Evolutionary conservation across 257 asterid genomes (phyloP).

Genomic region (Solanum sparsipilum): DNA sequence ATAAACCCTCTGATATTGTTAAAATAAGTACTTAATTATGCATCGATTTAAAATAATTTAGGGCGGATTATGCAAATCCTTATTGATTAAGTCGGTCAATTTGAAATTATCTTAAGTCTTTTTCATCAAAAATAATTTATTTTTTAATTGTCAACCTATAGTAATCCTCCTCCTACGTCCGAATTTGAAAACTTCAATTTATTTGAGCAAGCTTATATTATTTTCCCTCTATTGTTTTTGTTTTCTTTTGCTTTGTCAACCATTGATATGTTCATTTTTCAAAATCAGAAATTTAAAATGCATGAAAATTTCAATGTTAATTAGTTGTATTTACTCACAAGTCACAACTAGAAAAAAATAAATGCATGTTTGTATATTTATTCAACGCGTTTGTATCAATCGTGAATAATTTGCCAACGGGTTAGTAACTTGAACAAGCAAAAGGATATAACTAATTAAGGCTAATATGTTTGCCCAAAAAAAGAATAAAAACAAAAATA

Average conservation of each 20-base stretch:
- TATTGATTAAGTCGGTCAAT: not conserved
- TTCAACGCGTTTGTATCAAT: not conserved
- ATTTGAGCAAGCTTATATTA: not conserved
- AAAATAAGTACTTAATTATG: not conserved
- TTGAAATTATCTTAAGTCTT: not conserved
- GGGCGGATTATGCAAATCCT: not conserved
- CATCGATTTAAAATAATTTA: not conserved
- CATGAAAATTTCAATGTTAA: not conserved
- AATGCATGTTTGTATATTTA: not conserved
- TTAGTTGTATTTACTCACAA: not conserved
- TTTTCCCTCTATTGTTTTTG: not conserved
- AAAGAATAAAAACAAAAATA: not conserved
- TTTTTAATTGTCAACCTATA: not conserved
- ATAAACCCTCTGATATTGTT: not conserved
- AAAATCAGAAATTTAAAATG: not conserved
- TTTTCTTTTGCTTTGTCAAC: not conserved
- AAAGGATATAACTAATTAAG: not conserved
- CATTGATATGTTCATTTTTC: not conserved
- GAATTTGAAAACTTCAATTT: not conserved
- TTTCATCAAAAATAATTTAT: not conserved
- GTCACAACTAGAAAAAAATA: not conserved
- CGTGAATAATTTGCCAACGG: not conserved
- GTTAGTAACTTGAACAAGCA: not conserved
- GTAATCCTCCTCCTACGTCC: not conserved
- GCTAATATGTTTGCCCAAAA: not conserved